Evolutionary conservation across 805 yeast genomes (phyloP).

Genomic region (Kodamaea hsintzibuensis): DNA sequence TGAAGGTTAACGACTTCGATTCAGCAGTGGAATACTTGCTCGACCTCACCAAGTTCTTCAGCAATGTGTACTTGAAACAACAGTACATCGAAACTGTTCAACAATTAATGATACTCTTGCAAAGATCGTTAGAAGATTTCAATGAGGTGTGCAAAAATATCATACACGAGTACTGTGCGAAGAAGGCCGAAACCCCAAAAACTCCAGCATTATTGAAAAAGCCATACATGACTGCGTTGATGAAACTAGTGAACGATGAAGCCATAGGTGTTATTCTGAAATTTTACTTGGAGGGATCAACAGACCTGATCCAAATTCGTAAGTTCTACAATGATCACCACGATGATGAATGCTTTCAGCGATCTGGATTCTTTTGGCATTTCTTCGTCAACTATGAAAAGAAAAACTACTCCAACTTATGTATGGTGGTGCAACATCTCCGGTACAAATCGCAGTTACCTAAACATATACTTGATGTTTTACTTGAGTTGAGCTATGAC

Average conservation of each 20-base stretch:
- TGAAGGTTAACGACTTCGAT: constrained; percentile 18
- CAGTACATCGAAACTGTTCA: constrained; percentile 1
- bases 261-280: constrained; percentile 40
- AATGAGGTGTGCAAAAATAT: background rate
- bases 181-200: background rate
- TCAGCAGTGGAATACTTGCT: constrained; percentile 29
- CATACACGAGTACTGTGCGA: background rate
- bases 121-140: background rate
- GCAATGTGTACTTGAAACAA: background rate
- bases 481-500: constrained; percentile 30
- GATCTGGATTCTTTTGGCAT: constrained; percentile 56
- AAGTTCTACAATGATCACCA: constrained; percentile 31
- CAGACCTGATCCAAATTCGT: constrained; percentile 15
- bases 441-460: constrained; percentile 51
- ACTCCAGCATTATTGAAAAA: background rate
- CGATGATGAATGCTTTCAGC: constrained; percentile 31
- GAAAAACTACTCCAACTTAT: constrained; percentile 45
- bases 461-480: constrained; percentile 45
- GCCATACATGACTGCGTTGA: background rate
- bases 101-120: constrained; percentile 2
- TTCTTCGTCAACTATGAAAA: constrained; percentile 56
- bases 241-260: constrained; percentile 39
- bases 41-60: constrained; percentile 23
- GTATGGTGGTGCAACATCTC: constrained; percentile 46
- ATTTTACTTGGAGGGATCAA: constrained; percentile 29